A percentile compares a stretch with the other conserved stretches of the same genome.
Conservation (phyloP, 2,329 filamentous ascomycete species). For the Sarocladium strictum region DNA sequence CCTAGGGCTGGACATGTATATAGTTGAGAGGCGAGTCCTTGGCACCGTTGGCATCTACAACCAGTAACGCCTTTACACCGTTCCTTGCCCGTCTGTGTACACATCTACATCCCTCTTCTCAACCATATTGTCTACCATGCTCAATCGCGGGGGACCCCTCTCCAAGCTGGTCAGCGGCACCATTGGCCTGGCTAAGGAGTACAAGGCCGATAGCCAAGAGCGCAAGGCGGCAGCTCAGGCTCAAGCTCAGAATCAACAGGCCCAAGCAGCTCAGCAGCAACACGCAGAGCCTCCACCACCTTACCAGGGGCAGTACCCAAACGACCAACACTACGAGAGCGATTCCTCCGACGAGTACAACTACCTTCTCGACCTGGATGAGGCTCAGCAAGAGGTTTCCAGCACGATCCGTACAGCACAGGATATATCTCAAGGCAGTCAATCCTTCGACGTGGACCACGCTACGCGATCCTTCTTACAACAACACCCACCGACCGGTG, state of each 20-base stretch:
- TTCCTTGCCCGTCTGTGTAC: not conserved
- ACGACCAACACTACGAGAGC: not conserved
- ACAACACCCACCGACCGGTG: not conserved
- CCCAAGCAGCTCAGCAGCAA: not conserved
- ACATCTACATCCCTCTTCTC: not conserved
- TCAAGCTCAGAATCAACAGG: not conserved
- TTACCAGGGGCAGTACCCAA: not conserved
- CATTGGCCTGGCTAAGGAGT: slow-evolving; percentile 9
- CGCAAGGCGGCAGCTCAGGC: slow-evolving; percentile 1
- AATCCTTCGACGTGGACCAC: not conserved
- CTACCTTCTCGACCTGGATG: slow-evolving; percentile 5
- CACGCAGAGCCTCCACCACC: not conserved
- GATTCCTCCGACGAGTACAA: slow-evolving; percentile 8
- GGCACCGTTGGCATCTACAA: not conserved
- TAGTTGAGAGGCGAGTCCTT: not conserved
- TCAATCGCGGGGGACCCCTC: slow-evolving; percentile 7
- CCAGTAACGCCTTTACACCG: not conserved
- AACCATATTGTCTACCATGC: not conserved
- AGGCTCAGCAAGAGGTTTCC: slow-evolving; percentile 4
- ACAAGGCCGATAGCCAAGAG: slow-evolving; percentile 9
- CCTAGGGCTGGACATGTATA: too few relatives aligned
- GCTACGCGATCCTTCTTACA: not conserved
- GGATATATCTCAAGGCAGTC: not conserved
- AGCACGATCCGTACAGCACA: not conserved
- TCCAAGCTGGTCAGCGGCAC: slow-evolving; percentile 8